phyloP scores from a whole-genome alignment of 2,329 filamentous ascomycete genomes.

The Diaporthe batatas region DNA sequence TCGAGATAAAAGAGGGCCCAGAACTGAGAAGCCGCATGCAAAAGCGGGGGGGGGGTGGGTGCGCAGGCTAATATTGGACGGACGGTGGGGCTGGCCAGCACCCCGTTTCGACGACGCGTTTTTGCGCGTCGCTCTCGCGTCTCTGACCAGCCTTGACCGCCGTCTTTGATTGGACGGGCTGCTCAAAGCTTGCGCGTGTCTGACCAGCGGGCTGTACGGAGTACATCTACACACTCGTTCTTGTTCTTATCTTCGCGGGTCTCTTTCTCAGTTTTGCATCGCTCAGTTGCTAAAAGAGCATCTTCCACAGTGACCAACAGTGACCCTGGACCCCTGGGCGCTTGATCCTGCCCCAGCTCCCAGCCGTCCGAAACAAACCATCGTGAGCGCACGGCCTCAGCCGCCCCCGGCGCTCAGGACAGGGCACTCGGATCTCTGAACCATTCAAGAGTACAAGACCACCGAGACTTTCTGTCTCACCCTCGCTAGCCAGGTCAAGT shows the following conservation, averaged over 20 bases:
- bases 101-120: constrained; percentile 12
- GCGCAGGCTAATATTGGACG: neutral
- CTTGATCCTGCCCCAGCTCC: constrained; percentile 10
- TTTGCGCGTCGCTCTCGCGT: constrained; percentile 22
- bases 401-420: neutral
- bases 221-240: constrained; percentile 10
- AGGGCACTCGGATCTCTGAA: constrained; percentile 30
- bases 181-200: constrained; percentile 3
- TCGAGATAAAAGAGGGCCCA: constrained; percentile 30
- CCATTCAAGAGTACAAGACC: constrained; percentile 29
- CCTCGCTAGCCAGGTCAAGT: constrained; percentile 32
- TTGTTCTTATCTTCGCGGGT: too few relatives aligned
- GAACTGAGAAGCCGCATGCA: constrained; percentile 20
- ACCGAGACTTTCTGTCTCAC: constrained; percentile 37
- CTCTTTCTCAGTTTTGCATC: constrained; percentile 32
- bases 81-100: neutral
- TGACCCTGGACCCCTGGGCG: neutral
- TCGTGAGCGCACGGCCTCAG: constrained; percentile 31
- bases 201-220: constrained; percentile 3
- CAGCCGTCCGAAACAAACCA: constrained; percentile 33
- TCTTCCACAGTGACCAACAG: constrained; percentile 7
- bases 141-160: neutral
- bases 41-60: neutral
- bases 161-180: constrained; percentile 1
- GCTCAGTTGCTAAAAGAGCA: constrained; percentile 20